These are phyloP conservation scores for Mucor mucedo DNA, from an alignment of 371 early-diverging fungal species.

Conservation along the genomic window DNA sequence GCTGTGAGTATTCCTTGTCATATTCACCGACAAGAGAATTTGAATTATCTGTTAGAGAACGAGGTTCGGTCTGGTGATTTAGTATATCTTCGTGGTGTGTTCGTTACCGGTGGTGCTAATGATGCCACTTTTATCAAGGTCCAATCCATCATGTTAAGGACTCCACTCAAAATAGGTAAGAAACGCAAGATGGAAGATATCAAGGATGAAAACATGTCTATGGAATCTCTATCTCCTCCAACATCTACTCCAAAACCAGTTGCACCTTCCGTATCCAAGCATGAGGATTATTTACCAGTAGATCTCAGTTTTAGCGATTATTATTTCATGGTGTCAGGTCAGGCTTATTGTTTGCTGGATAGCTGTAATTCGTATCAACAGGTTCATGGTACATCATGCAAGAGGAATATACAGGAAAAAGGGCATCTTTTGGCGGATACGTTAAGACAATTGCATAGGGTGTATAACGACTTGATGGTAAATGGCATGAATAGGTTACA, in stretches of 20 bases:
- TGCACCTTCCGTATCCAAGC: too few species aligned
- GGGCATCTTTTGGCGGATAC: not conserved
- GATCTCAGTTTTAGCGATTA: slow-evolving; percentile 13
- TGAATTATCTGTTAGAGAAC: slow-evolving; percentile 1
- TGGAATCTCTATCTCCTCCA: too few species aligned
- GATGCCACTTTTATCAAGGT: slow-evolving; percentile 19
- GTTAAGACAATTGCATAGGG: not conserved
- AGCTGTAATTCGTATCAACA: not conserved
- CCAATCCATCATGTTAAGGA: not conserved
- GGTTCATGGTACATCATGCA: not conserved
- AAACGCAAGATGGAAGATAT: slow-evolving; percentile 11
- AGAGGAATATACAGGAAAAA: not conserved
- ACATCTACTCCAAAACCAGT: too few species aligned
- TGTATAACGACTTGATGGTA: not conserved
- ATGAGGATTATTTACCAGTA: not conserved
- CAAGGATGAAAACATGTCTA: too few species aligned
- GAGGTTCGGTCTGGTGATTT: slow-evolving; percentile 15
- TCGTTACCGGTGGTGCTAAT: slow-evolving; percentile 1
- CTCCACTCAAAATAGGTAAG: not conserved
- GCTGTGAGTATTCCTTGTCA: slow-evolving; percentile 11
- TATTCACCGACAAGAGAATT: slow-evolving; percentile 16
- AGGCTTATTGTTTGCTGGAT: not conserved
- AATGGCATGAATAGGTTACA: not conserved
- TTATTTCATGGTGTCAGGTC: slow-evolving; percentile 22
- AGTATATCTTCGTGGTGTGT: slow-evolving; percentile 9